phyloP scores from a whole-genome alignment of 139 green algal genomes.

The Yamagishiella unicocca region DNA sequence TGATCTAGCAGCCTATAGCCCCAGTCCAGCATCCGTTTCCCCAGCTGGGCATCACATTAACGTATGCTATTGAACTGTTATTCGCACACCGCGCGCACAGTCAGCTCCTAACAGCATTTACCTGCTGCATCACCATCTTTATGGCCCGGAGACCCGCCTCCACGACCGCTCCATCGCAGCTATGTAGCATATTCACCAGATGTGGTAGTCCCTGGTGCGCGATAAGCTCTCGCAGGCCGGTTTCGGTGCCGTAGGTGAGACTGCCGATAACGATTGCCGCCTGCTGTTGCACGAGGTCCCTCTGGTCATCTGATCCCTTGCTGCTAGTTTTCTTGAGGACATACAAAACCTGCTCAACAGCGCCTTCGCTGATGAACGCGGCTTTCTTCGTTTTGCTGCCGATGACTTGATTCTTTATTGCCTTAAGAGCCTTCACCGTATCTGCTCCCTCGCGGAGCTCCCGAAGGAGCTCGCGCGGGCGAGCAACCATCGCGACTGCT shows the following conservation, averaged over 20 bases:
- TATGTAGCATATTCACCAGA: conserved; percentile 6
- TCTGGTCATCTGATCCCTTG: neutral
- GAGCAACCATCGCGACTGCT: conserved; percentile 37
- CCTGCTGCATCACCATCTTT: conserved; percentile 40
- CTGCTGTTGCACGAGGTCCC: conserved; percentile 9
- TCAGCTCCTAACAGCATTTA: neutral
- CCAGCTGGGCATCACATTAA: too few species aligned
- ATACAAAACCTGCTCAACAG: neutral
- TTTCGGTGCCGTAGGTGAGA: neutral
- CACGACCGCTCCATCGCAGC: neutral
- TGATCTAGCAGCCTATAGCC: too few species aligned
- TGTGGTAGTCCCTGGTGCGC: neutral
- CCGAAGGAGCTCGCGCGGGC: conserved; percentile 18
- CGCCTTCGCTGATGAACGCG: conserved; percentile 22
- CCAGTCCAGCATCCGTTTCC: too few species aligned
- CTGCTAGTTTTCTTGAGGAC: neutral
- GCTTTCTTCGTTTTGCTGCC: conserved; percentile 41
- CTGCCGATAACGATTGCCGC: conserved; percentile 28
- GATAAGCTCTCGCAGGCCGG: neutral
- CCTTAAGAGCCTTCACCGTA: neutral
- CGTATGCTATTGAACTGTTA: too few species aligned
- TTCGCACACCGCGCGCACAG: too few species aligned
- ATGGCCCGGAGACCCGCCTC: conserved; percentile 36
- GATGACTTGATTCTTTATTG: conserved; percentile 40
- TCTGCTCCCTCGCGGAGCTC: neutral